These are phyloP conservation scores for Aspergillus sp. DNA, from an alignment of 2,329 filamentous ascomycete species.

Conservation along the genomic window DNA sequence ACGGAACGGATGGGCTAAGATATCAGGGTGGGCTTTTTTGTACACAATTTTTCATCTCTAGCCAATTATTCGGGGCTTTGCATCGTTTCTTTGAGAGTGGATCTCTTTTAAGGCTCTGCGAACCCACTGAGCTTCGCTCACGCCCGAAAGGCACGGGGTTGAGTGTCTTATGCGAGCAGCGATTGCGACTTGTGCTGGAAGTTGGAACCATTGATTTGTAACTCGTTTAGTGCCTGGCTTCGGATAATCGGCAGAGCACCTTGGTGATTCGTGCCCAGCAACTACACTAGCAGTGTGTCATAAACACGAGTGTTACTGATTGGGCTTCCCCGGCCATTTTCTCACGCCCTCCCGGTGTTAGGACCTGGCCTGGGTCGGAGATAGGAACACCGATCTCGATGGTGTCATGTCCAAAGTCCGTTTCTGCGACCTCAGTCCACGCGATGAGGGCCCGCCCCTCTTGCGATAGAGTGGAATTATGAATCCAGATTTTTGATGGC, in stretches of 20 bases:
- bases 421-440: background rate
- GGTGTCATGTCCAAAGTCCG: background rate
- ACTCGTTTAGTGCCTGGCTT: background rate
- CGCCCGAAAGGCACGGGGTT: no score
- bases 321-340: background rate
- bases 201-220: background rate
- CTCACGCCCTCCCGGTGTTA: background rate
- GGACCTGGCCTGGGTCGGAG: background rate
- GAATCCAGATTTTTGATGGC: slow-evolving; percentile 5
- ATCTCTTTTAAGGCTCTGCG: no score
- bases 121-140: no score
- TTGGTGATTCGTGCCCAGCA: background rate
- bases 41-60: background rate
- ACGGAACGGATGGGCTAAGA: background rate
- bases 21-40: background rate
- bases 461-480: slow-evolving; percentile 5
- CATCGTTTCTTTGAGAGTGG: no score
- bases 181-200: background rate
- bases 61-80: background rate
- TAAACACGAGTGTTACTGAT: background rate
- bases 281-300: background rate
- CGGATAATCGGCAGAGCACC: slow-evolving; percentile 3
- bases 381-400: background rate
- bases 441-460: background rate
- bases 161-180: no score